A percentile compares a stretch with the other conserved stretches of the same genome.
phyloP scores from a whole-genome alignment of 148 eudicot genomes.

The Rhododendron kiyosumense region DNA sequence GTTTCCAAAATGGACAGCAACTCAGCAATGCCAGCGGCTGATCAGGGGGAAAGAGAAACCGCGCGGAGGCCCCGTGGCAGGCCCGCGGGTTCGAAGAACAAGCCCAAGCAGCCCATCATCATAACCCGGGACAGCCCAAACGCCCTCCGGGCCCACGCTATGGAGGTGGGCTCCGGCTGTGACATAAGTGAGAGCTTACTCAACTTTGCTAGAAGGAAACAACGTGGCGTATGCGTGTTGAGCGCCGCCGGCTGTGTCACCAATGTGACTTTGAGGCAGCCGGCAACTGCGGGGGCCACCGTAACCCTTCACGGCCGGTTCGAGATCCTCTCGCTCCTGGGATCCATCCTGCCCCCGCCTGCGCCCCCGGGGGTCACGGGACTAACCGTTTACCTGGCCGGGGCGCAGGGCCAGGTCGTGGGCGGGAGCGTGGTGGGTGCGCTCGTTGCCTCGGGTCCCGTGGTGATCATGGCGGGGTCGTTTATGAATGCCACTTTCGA shows the following conservation, averaged over 20 bases:
- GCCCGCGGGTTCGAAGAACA: slow-evolving; percentile 81
- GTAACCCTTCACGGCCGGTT: slow-evolving; percentile 71
- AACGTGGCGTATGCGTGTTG: slow-evolving; percentile 56
- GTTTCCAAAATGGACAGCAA: background rate
- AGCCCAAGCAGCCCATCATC: slow-evolving; percentile 78
- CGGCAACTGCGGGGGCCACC: slow-evolving; percentile 43
- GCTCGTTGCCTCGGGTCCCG: slow-evolving; percentile 66
- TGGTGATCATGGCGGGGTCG: slow-evolving; percentile 65
- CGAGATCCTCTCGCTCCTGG: slow-evolving; percentile 66
- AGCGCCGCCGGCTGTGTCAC: slow-evolving; percentile 66
- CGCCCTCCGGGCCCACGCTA: slow-evolving; percentile 65
- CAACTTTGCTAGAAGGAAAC: slow-evolving; percentile 56
- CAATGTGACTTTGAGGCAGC: slow-evolving; percentile 65
- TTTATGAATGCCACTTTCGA: slow-evolving; percentile 74
- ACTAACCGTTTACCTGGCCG: slow-evolving; percentile 57
- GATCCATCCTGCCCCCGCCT: slow-evolving; percentile 64
- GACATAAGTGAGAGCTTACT: slow-evolving; percentile 57
- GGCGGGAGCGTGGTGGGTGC: slow-evolving; percentile 73
- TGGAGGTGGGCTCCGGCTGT: slow-evolving; percentile 66
- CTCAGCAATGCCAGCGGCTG: slow-evolving; percentile 1
- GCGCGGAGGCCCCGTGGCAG: slow-evolving; percentile 63
- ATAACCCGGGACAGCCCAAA: slow-evolving; percentile 65
- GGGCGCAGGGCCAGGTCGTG: slow-evolving; percentile 70
- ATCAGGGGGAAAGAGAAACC: slow-evolving; percentile 24
- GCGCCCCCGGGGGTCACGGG: slow-evolving; percentile 66